Conservation (phyloP, 352 stramenopile genomes). For the Peronospora belbahrii region DNA sequence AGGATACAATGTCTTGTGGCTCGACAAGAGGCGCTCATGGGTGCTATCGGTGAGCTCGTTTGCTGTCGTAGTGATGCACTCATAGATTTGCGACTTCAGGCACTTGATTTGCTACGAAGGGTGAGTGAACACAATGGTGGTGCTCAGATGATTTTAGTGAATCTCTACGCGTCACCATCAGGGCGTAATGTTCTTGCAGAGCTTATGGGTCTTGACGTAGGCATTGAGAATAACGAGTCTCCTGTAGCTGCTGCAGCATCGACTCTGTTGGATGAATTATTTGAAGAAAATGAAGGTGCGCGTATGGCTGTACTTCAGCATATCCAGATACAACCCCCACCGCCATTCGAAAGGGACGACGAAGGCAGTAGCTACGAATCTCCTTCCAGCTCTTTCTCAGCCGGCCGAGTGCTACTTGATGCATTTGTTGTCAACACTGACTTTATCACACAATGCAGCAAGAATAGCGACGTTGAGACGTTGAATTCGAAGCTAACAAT, state of each 20-base stretch:
- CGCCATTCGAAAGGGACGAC: constrained; percentile 4
- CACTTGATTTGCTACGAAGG: constrained; percentile 52
- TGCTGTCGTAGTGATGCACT: constrained; percentile 37
- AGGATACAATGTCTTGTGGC: constrained; percentile 59
- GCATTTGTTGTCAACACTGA: constrained; percentile 45
- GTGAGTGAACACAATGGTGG: constrained; percentile 47
- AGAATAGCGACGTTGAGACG: constrained; percentile 7
- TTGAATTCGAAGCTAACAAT: constrained; percentile 24
- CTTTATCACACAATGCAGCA: constrained; percentile 20
- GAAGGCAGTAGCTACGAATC: constrained; percentile 10
- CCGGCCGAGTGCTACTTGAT: constrained; percentile 47
- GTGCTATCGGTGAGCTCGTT: constrained; percentile 55
- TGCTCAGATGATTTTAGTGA: constrained; percentile 67
- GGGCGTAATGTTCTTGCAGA: constrained; percentile 45
- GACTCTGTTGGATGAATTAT: constrained; percentile 49
- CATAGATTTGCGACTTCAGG: constrained; percentile 52
- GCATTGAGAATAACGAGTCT: constrained; percentile 44
- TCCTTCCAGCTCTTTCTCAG: constrained; percentile 13
- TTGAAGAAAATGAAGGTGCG: constrained; percentile 51
- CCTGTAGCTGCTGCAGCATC: constrained; percentile 50
- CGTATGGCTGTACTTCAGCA: constrained; percentile 71
- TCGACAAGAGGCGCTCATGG: constrained; percentile 50
- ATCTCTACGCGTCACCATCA: constrained; percentile 39
- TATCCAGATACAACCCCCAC: constrained; percentile 40
- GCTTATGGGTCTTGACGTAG: constrained; percentile 48